Conservation (phyloP, 345 rosid species). For the Populus ilicifolia region DNA sequence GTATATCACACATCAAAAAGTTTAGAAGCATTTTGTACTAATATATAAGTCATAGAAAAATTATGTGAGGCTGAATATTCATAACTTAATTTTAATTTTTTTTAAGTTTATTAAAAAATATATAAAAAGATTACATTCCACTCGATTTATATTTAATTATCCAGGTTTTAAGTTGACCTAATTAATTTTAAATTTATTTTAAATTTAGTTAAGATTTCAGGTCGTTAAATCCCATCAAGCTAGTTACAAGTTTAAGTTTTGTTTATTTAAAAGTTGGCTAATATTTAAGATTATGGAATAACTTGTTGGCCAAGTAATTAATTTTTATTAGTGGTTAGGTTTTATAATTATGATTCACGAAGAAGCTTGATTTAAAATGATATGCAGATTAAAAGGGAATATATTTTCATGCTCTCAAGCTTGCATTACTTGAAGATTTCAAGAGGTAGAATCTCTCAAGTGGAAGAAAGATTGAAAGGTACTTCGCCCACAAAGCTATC, state of each 20-base stretch:
- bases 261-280: accelerated
- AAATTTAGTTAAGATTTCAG: too few species aligned
- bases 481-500: not conserved
- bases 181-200: accelerated
- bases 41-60: too few species aligned
- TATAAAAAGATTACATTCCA: too few species aligned
- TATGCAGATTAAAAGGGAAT: not conserved
- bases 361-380: not conserved
- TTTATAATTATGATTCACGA: not conserved
- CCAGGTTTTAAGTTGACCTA: accelerated
- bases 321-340: too few species aligned
- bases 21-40: too few species aligned
- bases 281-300: accelerated
- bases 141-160: accelerated
- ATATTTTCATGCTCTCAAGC: not conserved
- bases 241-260: too few species aligned
- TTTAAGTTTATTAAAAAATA: too few species aligned
- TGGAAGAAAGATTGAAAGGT: not conserved
- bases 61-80: too few species aligned
- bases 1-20: too few species aligned
- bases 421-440: not conserved
- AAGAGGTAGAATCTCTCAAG: not conserved
- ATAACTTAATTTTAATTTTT: too few species aligned
- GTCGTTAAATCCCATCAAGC: too few species aligned
- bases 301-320: accelerated